These are phyloP conservation scores for Strigomonas culicis DNA, from an alignment of 208 protist species.

Conservation along the genomic window DNA sequence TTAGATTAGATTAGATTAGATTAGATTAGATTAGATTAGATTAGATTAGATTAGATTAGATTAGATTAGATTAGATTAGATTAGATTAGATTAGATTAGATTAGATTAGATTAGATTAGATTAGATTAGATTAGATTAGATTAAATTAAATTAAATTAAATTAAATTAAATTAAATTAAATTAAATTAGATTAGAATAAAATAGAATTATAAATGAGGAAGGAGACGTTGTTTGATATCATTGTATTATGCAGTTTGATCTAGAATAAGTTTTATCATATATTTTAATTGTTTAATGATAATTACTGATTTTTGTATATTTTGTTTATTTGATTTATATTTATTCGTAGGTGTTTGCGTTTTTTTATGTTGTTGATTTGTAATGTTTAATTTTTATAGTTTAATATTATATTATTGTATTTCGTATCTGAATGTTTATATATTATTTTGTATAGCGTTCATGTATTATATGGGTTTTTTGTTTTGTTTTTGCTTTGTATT, in stretches of 20 bases:
- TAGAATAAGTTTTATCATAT: conserved; percentile 29
- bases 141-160: too few relatives aligned
- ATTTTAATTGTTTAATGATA: conserved; percentile 31
- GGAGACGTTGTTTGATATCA: conserved; percentile 25
- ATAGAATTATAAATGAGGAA: conserved; percentile 28
- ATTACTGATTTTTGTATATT: conserved; percentile 35
- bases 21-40: too few relatives aligned
- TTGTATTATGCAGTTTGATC: conserved; percentile 36
- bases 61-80: too few relatives aligned
- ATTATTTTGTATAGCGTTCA: conserved; percentile 81
- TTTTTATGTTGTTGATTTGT: conserved; percentile 70
- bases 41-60: too few relatives aligned
- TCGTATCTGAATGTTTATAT: conserved; percentile 81
- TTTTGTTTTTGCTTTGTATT: conserved; percentile 79
- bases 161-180: conserved; percentile 31
- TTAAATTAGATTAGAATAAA: conserved; percentile 51
- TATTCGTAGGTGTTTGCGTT: conserved; percentile 43
- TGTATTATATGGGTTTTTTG: conserved; percentile 80
- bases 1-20: conserved; percentile 41
- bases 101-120: too few relatives aligned
- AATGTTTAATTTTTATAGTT: conserved; percentile 71
- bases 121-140: too few relatives aligned
- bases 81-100: too few relatives aligned
- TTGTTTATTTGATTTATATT: conserved; percentile 40
- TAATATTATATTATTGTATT: conserved; percentile 79